A percentile compares a stretch with the other conserved stretches of the same genome.
phyloP scores from a whole-genome alignment of 2,329 filamentous ascomycete genomes.

The Rugonectria rugulosa region DNA sequence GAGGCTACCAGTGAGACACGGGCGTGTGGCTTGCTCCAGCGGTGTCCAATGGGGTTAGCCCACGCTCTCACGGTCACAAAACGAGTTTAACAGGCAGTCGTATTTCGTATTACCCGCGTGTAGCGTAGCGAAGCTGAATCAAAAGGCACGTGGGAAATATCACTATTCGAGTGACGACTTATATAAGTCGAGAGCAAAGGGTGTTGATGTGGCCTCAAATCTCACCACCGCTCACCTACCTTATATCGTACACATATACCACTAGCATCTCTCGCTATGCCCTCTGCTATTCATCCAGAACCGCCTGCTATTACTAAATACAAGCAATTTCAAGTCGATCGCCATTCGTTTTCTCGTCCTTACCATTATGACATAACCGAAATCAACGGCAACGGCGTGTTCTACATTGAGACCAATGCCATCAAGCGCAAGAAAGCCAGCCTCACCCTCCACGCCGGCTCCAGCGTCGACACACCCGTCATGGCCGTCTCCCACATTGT shows the following conservation, averaged over 20 bases:
- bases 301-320: not conserved
- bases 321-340: conserved; percentile 3
- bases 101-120: conserved; percentile 10
- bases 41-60: too few relatives aligned
- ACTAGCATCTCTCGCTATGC: not conserved
- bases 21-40: too few relatives aligned
- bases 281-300: not conserved
- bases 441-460: conserved; percentile 25
- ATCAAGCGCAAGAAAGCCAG: conserved; percentile 3
- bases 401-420: not conserved
- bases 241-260: not conserved
- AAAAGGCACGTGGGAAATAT: not conserved
- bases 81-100: not conserved
- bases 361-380: conserved; percentile 4
- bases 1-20: too few relatives aligned
- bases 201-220: too few relatives aligned
- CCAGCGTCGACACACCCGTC: conserved; percentile 7
- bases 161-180: not conserved
- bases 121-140: conserved; percentile 6
- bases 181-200: not conserved
- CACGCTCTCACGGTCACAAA: not conserved
- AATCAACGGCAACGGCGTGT: not conserved
- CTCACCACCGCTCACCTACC: not conserved
- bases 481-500: conserved; percentile 25
- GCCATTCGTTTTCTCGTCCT: not conserved